Conservation (phyloP, 2,329 filamentous ascomycete species). For the Botryotinia convoluta region DNA sequence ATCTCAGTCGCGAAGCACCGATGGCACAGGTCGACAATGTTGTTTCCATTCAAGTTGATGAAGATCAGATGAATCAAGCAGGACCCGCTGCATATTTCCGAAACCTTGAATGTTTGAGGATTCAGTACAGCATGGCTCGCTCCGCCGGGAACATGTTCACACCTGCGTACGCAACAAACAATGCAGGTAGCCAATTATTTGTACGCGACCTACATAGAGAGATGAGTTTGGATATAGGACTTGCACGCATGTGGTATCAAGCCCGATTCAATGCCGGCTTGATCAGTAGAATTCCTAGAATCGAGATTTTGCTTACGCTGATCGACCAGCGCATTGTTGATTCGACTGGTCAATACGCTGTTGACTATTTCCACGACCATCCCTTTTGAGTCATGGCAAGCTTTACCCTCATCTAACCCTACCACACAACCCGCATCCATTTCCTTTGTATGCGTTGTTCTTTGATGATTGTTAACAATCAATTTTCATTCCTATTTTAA, state of each 20-base stretch:
- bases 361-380: background rate
- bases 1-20: background rate
- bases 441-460: background rate
- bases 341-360: background rate
- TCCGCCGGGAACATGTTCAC: accelerated
- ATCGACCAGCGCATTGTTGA: background rate
- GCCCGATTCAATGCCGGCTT: background rate
- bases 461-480: background rate
- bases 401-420: background rate
- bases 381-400: background rate
- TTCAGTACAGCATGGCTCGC: accelerated
- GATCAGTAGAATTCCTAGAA: background rate
- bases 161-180: background rate
- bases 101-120: background rate
- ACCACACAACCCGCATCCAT: too few species aligned
- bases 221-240: accelerated
- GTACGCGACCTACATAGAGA: background rate
- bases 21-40: background rate
- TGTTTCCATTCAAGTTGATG: background rate
- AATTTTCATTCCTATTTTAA: background rate
- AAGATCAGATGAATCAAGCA: background rate
- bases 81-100: background rate
- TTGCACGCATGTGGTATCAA: background rate
- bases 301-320: background rate
- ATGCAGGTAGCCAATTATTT: background rate